These are phyloP conservation scores for Parmales sp. DNA, from an alignment of 108 stramenopile genomes.

Conservation along the genomic window DNA sequence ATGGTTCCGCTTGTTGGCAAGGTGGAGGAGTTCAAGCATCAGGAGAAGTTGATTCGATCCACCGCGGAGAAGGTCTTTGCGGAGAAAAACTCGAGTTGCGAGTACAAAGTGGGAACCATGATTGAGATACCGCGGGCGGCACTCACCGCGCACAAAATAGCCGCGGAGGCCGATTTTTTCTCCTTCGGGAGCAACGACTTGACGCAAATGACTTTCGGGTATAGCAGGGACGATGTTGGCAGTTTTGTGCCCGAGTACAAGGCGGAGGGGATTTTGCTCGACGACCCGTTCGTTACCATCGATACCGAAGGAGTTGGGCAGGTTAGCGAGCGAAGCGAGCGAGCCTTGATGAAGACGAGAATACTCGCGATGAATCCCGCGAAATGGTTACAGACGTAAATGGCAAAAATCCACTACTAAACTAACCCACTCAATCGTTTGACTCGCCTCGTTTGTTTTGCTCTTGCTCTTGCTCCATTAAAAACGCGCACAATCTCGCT, in stretches of 20 bases:
- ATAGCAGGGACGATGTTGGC: constrained; percentile 37
- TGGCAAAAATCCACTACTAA: too few relatives aligned
- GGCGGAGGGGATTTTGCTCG: constrained; percentile 28
- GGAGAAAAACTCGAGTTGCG: constrained; percentile 13
- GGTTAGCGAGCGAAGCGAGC: too few relatives aligned
- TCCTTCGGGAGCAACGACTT: constrained; percentile 39
- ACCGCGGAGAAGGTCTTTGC: constrained; percentile 19
- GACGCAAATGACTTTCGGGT: constrained; percentile 40
- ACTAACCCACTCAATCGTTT: too few relatives aligned
- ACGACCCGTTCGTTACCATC: constrained; percentile 33
- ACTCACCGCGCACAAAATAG: constrained; percentile 25
- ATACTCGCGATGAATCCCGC: too few relatives aligned
- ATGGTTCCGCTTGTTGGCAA: constrained; percentile 37
- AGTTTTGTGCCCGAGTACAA: constrained; percentile 33
- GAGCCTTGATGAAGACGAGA: too few relatives aligned
- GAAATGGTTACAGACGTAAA: too few relatives aligned
- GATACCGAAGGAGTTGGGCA: constrained; percentile 34
- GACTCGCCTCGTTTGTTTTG: too few relatives aligned
- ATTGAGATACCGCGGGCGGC: constrained; percentile 39
- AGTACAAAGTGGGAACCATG: constrained; percentile 35
- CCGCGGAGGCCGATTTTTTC: constrained; percentile 34
- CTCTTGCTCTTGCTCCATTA: too few relatives aligned
- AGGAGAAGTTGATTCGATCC: constrained; percentile 19
- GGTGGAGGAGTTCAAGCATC: constrained; percentile 25
- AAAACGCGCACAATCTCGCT: too few relatives aligned